Conservation (phyloP, 768 basidiomycete genomes). For the Termitomyces sp. region DNA sequence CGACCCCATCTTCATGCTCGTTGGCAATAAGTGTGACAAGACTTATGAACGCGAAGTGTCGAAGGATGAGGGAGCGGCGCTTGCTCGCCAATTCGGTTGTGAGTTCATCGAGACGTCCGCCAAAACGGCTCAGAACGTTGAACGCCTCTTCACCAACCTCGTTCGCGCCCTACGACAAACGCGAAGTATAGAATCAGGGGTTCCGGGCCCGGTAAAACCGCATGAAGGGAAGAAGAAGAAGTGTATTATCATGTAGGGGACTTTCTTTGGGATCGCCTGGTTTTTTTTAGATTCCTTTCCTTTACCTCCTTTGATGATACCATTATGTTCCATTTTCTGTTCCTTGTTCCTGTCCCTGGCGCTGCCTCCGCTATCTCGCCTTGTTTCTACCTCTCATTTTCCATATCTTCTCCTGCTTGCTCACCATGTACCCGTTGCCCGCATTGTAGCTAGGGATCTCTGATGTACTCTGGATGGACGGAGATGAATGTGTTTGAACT, state of each 20-base stretch:
- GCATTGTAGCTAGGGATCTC: slow-evolving; percentile 26
- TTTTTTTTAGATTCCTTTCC: slow-evolving; percentile 52
- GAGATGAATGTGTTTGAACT: slow-evolving; percentile 23
- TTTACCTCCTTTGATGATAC: slow-evolving; percentile 84
- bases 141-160: slow-evolving; percentile 82
- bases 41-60: slow-evolving; percentile 88
- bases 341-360: slow-evolving; percentile 23
- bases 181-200: slow-evolving; percentile 47
- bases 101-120: slow-evolving; percentile 97
- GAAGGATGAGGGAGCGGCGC: slow-evolving; percentile 77
- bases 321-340: slow-evolving; percentile 41
- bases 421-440: slow-evolving; percentile 17
- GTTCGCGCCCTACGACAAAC: slow-evolving; percentile 80
- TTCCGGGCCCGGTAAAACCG: slow-evolving; percentile 33
- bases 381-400: slow-evolving; percentile 23
- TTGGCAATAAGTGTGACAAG: slow-evolving; percentile 96
- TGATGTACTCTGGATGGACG: slow-evolving; percentile 31
- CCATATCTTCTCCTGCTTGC: slow-evolving; percentile 20
- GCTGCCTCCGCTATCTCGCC: slow-evolving; percentile 20
- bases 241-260: slow-evolving; percentile 81
- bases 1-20: slow-evolving; percentile 86
- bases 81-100: slow-evolving; percentile 84
- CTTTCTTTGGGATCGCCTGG: slow-evolving; percentile 50
- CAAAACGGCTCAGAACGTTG: slow-evolving; percentile 90
- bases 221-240: slow-evolving; percentile 41